phyloP scores from a whole-genome alignment of 129 eudicot genomes.

The Saposhnikovia divaricata region DNA sequence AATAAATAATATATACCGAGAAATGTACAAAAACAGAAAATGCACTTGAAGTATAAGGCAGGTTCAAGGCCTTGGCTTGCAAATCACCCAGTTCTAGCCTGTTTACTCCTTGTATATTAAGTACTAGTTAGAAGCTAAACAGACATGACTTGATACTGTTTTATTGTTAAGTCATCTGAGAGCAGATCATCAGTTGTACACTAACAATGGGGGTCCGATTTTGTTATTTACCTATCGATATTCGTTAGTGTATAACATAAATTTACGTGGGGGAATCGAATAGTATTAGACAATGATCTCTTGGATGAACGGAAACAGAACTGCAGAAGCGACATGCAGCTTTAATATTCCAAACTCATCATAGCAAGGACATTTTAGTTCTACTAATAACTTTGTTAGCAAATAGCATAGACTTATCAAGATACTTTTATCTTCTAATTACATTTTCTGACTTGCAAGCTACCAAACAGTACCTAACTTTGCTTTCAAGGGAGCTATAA shows the following conservation, averaged over 20 bases:
- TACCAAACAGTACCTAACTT: background rate
- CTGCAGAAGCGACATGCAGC: background rate
- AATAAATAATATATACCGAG: background rate
- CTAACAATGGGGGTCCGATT: background rate
- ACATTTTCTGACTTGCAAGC: background rate
- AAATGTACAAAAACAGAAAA: background rate
- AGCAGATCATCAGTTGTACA: background rate
- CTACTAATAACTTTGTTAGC: background rate
- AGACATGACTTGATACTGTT: background rate
- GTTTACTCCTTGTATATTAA: background rate
- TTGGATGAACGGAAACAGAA: background rate
- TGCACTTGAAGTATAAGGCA: slow-evolving; percentile 72
- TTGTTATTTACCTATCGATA: background rate
- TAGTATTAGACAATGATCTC: background rate
- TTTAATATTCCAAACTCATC: too few relatives aligned
- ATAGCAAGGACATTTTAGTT: background rate
- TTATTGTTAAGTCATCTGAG: background rate
- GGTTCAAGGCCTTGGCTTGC: slow-evolving; percentile 65
- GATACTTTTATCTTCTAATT: background rate
- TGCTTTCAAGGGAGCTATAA: background rate
- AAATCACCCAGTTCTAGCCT: slow-evolving; percentile 60
- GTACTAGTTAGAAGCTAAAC: slow-evolving; percentile 22
- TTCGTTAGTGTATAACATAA: too few relatives aligned
- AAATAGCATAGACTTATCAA: background rate
- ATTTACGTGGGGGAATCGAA: background rate